Conservation (phyloP, 331 rosid genomes). For the Ulmus americana region DNA sequence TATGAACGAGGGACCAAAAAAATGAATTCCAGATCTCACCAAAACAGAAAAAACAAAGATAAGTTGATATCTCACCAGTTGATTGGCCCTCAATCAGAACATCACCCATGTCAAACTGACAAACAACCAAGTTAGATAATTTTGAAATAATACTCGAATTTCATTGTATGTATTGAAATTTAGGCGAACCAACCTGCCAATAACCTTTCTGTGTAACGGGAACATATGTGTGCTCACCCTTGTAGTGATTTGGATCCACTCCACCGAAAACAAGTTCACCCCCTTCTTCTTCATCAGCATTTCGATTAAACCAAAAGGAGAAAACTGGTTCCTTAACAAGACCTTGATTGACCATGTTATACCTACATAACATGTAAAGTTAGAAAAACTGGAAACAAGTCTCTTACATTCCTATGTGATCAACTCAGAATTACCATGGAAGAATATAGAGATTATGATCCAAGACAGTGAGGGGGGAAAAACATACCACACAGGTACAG, state of each 20-base stretch:
- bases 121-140: constrained; percentile 13
- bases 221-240: constrained; percentile 61
- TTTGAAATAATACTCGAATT: background rate
- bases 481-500: constrained; percentile 48
- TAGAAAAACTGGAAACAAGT: constrained; percentile 11
- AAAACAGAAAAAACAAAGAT: background rate
- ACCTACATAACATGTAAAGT: constrained; percentile 39
- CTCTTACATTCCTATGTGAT: background rate
- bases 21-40: background rate
- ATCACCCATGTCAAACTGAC: constrained; percentile 74
- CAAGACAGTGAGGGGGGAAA: background rate
- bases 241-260: constrained; percentile 47
- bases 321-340: constrained; percentile 57
- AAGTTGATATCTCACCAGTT: constrained; percentile 37
- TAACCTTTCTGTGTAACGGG: constrained; percentile 57
- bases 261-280: constrained; percentile 75
- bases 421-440: background rate
- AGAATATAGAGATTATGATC: background rate
- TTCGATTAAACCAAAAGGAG: constrained; percentile 67
- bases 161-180: background rate
- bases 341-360: constrained; percentile 61
- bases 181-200: constrained; percentile 53
- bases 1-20: background rate
- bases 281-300: constrained; percentile 52
- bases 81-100: constrained; percentile 43